A percentile compares a stretch with the other conserved stretches of the same genome.
These are phyloP conservation scores for Suhomyces wounanorum DNA, from an alignment of 1,139 yeast species.

Conservation along the genomic window DNA sequence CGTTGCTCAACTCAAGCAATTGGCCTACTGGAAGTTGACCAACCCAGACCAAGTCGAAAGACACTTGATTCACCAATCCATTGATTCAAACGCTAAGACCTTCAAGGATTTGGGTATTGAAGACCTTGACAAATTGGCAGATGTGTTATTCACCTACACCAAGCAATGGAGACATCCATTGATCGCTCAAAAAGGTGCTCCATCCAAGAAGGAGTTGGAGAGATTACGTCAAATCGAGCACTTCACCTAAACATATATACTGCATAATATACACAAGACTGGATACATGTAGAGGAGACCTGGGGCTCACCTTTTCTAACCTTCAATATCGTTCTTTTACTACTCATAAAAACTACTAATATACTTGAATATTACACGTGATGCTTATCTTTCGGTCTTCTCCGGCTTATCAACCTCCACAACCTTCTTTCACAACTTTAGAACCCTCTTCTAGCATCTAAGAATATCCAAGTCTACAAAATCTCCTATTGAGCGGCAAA, in stretches of 20 bases:
- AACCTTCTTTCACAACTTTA: not conserved
- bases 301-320: no score
- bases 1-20: slow-evolving; percentile 50
- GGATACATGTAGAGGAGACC: slow-evolving; percentile 21
- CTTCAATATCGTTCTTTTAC: no score
- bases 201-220: slow-evolving; percentile 43
- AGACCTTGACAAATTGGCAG: slow-evolving; percentile 66
- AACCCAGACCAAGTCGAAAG: slow-evolving; percentile 80
- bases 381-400: slow-evolving; percentile 2
- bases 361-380: not conserved
- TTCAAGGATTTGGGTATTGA: slow-evolving; percentile 72
- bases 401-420: not conserved
- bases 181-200: slow-evolving; percentile 50
- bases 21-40: slow-evolving; percentile 67
- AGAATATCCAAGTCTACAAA: no score
- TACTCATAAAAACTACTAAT: no score
- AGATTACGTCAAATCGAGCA: slow-evolving; percentile 51
- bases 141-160: slow-evolving; percentile 66
- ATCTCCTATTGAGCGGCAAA: no score
- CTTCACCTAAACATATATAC: slow-evolving; percentile 30
- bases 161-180: slow-evolving; percentile 55
- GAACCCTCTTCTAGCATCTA: not conserved
- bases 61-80: slow-evolving; percentile 66
- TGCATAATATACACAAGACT: slow-evolving; percentile 21
- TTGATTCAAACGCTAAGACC: slow-evolving; percentile 63